phyloP scores from a whole-genome alignment of 1,284 basidiomycete genomes.

The Phellinidium pouzarii region DNA sequence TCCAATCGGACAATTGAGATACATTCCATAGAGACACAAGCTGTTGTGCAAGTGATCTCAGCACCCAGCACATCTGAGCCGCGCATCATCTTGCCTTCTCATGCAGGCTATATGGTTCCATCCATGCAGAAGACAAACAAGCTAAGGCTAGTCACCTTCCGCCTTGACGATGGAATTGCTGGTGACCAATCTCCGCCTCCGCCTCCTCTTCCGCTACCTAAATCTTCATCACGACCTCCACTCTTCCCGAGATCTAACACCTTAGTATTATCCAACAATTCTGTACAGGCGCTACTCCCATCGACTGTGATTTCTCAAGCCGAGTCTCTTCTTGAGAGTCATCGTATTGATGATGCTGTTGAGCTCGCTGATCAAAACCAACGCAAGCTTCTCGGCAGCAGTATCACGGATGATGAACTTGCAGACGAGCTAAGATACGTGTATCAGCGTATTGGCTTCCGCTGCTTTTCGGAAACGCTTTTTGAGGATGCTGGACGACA shows the following conservation, averaged over 20 bases:
- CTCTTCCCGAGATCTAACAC: slow-evolving; percentile 56
- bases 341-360: slow-evolving; percentile 58
- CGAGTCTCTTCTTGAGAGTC: slow-evolving; percentile 60
- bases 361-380: slow-evolving; percentile 54
- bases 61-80: slow-evolving; percentile 2
- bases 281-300: slow-evolving; percentile 61
- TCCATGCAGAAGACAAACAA: slow-evolving; percentile 15
- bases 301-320: slow-evolving; percentile 69
- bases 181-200: not conserved
- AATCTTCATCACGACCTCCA: slow-evolving; percentile 14
- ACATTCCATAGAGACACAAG: slow-evolving; percentile 72
- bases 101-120: slow-evolving; percentile 14
- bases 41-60: slow-evolving; percentile 62
- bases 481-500: slow-evolving; percentile 75
- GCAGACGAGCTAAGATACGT: slow-evolving; percentile 66
- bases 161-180: not conserved
- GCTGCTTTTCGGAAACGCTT: slow-evolving; percentile 60
- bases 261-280: slow-evolving; percentile 56
- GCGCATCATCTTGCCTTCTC: not conserved
- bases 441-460: slow-evolving; percentile 72
- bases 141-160: slow-evolving; percentile 10
- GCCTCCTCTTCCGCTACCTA: not conserved
- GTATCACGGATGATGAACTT: slow-evolving; percentile 5
- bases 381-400: slow-evolving; percentile 47
- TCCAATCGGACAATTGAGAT: slow-evolving; percentile 75